A percentile compares a stretch with the other conserved stretches of the same genome.
phyloP scores from a whole-genome alignment of 495 filamentous ascomycete species.

The Penicillium waksmanii region DNA sequence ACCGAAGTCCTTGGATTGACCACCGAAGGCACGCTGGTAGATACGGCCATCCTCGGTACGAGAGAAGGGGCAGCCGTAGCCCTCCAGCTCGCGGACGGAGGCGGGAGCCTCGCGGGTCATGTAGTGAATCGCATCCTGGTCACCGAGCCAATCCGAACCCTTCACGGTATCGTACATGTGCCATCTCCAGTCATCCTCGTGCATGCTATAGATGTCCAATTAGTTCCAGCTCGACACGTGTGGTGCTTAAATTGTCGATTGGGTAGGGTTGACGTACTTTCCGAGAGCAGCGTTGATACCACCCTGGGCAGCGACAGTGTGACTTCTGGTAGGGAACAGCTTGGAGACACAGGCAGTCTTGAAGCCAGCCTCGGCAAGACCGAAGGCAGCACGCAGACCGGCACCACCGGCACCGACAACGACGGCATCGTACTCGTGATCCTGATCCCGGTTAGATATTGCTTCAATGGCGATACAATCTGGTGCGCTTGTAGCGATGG shows the following conservation, averaged over 20 bases:
- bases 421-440: slow-evolving; percentile 83
- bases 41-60: slow-evolving; percentile 97
- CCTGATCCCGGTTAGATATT: slow-evolving; percentile 49
- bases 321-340: slow-evolving; percentile 92
- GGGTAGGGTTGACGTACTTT: slow-evolving; percentile 56
- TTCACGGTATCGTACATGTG: slow-evolving; percentile 99
- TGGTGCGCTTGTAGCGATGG: not conserved
- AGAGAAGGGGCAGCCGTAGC: slow-evolving; percentile 97
- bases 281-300: slow-evolving; percentile 96
- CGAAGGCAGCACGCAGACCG: slow-evolving; percentile 93
- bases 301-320: slow-evolving; percentile 83
- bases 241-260: not conserved
- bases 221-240: slow-evolving; percentile 18
- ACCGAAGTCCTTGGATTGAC: slow-evolving; percentile 91
- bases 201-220: slow-evolving; percentile 57
- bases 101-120: slow-evolving; percentile 95
- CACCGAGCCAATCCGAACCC: slow-evolving; percentile 97
- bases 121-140: slow-evolving; percentile 99
- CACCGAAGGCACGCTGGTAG: slow-evolving; percentile 97
- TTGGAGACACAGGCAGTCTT: slow-evolving; percentile 98
- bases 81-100: slow-evolving; percentile 92
- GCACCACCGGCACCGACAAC: slow-evolving; percentile 95
- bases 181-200: slow-evolving; percentile 97
- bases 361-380: slow-evolving; percentile 95
- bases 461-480: slow-evolving; percentile 6